A percentile compares a stretch with the other conserved stretches of the same genome.
Evolutionary conservation across 768 basidiomycete genomes (phyloP).

Genomic region (Suillus variegatus): DNA sequence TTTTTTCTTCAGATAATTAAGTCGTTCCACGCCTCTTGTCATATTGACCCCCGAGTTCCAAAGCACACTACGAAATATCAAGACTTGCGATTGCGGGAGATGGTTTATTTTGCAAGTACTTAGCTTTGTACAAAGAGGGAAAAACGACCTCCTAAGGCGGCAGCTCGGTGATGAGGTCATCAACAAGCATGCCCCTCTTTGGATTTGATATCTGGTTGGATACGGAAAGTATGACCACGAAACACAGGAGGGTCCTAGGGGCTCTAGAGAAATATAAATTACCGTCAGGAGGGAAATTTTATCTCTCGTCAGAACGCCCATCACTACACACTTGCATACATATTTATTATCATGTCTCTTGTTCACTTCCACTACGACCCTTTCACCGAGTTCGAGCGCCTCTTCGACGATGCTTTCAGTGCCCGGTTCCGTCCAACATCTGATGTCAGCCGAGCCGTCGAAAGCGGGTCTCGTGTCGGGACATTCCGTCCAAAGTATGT

Average conservation of each 20-base stretch:
- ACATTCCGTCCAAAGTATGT: constrained; percentile 35
- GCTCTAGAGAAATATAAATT: neutral
- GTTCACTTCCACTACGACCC: constrained; percentile 37
- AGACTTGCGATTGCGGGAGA: too few species aligned
- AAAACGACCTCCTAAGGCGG: too few species aligned
- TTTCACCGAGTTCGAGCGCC: constrained; percentile 43
- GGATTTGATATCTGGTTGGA: neutral
- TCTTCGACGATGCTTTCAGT: constrained; percentile 41
- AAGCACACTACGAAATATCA: neutral
- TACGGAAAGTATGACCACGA: neutral
- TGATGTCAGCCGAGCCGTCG: constrained; percentile 12
- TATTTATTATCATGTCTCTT: constrained; percentile 23
- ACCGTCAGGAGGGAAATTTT: neutral
- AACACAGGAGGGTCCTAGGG: neutral
- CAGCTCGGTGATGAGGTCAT: too few species aligned
- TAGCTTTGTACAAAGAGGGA: too few species aligned
- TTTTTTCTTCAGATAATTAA: neutral
- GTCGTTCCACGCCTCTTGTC: neutral
- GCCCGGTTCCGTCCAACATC: constrained; percentile 25
- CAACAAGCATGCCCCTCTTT: neutral
- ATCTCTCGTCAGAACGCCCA: neutral
- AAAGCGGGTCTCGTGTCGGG: constrained; percentile 12
- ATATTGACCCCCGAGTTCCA: neutral
- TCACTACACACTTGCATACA: neutral
- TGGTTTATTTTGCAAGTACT: too few species aligned